Conservation (phyloP, 164 flowering plant genomes). For the Amborella trichopoda region DNA sequence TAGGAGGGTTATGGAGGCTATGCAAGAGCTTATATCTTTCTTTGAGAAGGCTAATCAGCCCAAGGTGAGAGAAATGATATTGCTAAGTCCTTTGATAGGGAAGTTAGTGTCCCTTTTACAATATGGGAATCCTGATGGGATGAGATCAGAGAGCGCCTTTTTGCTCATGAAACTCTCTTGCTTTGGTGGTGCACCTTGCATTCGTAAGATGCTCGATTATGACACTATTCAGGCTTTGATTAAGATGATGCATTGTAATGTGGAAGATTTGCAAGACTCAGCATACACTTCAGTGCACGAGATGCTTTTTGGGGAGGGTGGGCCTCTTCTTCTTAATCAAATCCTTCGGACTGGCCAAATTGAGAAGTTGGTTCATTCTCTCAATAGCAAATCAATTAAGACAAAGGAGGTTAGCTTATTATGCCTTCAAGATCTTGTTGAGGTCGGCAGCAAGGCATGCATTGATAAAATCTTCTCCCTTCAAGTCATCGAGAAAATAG, state of each 20-base stretch:
- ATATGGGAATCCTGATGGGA: conserved; percentile 7
- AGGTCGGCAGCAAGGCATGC: conserved; percentile 30
- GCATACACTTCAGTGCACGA: conserved; percentile 35
- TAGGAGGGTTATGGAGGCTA: conserved; percentile 21
- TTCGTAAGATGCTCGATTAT: conserved; percentile 21
- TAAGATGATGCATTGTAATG: conserved; percentile 33
- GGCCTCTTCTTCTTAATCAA: conserved; percentile 16
- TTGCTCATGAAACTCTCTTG: conserved; percentile 31
- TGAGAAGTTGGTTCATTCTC: conserved; percentile 20
- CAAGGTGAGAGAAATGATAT: conserved; percentile 23
- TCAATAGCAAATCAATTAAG: conserved; percentile 26
- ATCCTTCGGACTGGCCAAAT: conserved; percentile 20
- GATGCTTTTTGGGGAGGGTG: conserved; percentile 30
- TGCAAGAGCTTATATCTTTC: conserved; percentile 34
- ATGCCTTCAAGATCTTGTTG: conserved; percentile 27
- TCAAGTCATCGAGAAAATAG: conserved; percentile 33
- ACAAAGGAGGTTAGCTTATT: conserved; percentile 24
- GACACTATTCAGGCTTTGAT: conserved; percentile 26
- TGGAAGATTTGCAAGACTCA: conserved; percentile 29
- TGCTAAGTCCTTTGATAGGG: conserved; percentile 26
- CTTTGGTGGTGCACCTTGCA: conserved; percentile 34
- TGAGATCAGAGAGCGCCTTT: conserved; percentile 28
- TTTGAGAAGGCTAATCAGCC: conserved; percentile 27
- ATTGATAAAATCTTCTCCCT: conserved; percentile 23
- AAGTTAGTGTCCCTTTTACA: conserved; percentile 22